Base-by-base conservation (phyloP, 1,139 yeast genomes). In the Blastobotrys persicus region DNA sequence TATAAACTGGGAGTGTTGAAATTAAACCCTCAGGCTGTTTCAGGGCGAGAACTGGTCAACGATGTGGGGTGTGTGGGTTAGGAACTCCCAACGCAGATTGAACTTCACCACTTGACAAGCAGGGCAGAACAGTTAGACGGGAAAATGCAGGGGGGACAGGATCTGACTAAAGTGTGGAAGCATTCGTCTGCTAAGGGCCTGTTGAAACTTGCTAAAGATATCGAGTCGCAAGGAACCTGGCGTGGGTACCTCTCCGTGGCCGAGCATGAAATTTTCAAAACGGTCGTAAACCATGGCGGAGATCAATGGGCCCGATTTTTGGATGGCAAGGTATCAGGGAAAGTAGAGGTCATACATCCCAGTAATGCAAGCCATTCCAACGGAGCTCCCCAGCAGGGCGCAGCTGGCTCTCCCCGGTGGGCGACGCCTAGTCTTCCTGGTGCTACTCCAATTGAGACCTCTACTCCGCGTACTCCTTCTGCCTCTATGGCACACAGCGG, bases 171-270 rank as follows among this genome's bases (percentile, higher is more conserved):
- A 39, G 54, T 68, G 54, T 71, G 74, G 74, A 56, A 69, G 31
- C 46, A 61, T 31, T 65, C 68, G 47, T 61, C 68, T 52, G 61
- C 70, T 9, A 61, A 54, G 44, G 63, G 65, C 39, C 61, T 72
- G 42, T 60, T 61, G 44, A 59, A 55, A 40, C 59, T 71, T 17
- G 75, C 75, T 12, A 58, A 55, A 20, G 69, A 68, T 47, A 64
- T 72, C 32, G 71, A 71, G 44, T 52, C 59, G 2, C 63, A 64
- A 31, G 75, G 67, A 6, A 54, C 61, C 12, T 72, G 76, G 75
- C 57, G 65, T 23, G 68, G 72, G 31, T 70, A 67, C 50, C 55
- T 72, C 41, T 59, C 69, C 14, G 59, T 61, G 7, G 66, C 62
- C 41, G 76, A 72, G 54, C 74, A 71, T 50, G 63, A 61, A 42